These are phyloP conservation scores for Boletus barrowsii DNA, from an alignment of 768 basidiomycete genomes.

Conservation along the genomic window DNA sequence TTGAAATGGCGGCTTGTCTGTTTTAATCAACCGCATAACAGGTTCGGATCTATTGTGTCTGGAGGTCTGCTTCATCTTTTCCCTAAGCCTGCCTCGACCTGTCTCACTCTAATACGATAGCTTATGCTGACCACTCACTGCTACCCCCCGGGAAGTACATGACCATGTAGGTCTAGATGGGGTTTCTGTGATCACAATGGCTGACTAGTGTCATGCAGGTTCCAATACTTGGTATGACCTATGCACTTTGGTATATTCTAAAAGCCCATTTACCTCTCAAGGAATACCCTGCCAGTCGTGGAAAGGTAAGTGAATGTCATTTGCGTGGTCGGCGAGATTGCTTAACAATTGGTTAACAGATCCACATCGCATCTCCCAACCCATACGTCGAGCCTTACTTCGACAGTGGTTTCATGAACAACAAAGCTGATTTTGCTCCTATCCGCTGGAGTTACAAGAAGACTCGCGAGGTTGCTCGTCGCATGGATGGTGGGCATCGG, in stretches of 20 bases:
- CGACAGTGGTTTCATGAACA: constrained; percentile 77
- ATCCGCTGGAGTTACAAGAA: constrained; percentile 79
- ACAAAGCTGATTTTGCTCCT: constrained; percentile 74
- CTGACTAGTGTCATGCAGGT: too few species aligned
- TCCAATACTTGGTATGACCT: constrained; percentile 27
- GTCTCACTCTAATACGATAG: constrained; percentile 24
- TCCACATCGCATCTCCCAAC: constrained; percentile 58
- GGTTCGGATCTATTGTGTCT: constrained; percentile 66
- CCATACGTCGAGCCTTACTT: constrained; percentile 64
- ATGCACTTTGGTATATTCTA: background rate
- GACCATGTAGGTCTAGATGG: constrained; percentile 58
- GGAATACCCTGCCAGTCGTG: constrained; percentile 73
- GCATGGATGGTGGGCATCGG: constrained; percentile 56
- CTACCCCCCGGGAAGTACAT: constrained; percentile 71
- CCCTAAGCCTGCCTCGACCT: background rate
- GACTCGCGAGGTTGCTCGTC: constrained; percentile 65
- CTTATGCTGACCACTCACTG: constrained; percentile 67
- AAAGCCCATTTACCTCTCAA: background rate
- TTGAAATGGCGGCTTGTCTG: background rate
- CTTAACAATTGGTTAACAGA: constrained; percentile 33
- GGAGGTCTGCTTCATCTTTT: constrained; percentile 38
- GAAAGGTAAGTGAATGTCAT: constrained; percentile 42
- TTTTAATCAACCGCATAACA: constrained; percentile 8
- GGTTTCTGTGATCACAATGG: too few species aligned
- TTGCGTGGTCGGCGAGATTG: too few species aligned